Base-by-base conservation (phyloP, 441 rosid species). In the Manihot esculenta region DNA sequence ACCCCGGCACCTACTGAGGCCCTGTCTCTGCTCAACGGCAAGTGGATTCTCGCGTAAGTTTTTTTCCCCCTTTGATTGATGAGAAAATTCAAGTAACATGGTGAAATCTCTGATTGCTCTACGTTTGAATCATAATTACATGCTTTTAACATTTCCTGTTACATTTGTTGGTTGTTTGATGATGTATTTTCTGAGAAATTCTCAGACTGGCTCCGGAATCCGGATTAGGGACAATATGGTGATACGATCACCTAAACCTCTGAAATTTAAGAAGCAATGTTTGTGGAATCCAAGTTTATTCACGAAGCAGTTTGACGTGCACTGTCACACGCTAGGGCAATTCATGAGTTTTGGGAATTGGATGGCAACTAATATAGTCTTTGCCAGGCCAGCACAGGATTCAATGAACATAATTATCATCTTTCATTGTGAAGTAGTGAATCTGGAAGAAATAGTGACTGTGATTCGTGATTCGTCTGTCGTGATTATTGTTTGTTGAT, bases 1-100 rank as follows among this genome's bases (percentile, higher is more conserved):
- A 92, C 87, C 1, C 85, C 98, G 0, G 89, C 89, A 0, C 98
- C 99, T 0, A 94, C 89, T 42, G 91, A 92, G 47, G 96, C 98
- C 56, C 73, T 94, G 76, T 48, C 86, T 78, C 82, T 86, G 61
- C 94, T 94, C 82, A 88, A 92, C 62, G 99, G 93, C 71, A 94
- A 92, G 78, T 94, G 99, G 99, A 86, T 90, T 78, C 97, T 94
- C 24, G 91, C 85, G 99, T 94, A 86, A 84, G 94, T 41, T 26
- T 35, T 17, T 1, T 33, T 21, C 57, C 33, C 26, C 23, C 53
- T 72, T 50, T 69, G 44, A 24, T 56, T 71, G 42, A 7, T 70
- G 15, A 62, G 30, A 72, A 66, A 35, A 5, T 56, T 35, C 41
- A 35, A 5, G 7, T 0, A 7, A 35, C 7, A 35, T 35, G 41